Evolutionary conservation across 331 rosid species (phyloP), one percentile per base, ranked within the genome.

Genomic region (Arachis monticola): DNA sequence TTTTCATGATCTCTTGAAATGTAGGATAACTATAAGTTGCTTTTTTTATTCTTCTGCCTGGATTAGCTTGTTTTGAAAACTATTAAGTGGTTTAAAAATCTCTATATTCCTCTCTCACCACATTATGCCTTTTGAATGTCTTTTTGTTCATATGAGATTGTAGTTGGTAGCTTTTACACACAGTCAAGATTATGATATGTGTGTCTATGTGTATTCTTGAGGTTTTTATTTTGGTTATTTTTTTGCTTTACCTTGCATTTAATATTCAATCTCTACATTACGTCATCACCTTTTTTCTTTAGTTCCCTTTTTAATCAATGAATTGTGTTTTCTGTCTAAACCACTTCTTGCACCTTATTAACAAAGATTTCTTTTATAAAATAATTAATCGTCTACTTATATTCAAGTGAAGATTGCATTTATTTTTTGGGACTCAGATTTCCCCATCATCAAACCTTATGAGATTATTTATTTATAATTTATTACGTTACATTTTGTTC

Each of bases 181-280:
- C 12, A 27, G 17, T n/a, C 38, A 32, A 32, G 38, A 32, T 32
- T 32, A 32, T 32, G 38, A 32, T 32, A 32, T 32, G 38, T 32
- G 38, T 32, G 38, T 32, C 3, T 32, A 35, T 51, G 32, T 69
- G 13, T 12, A 32, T 52, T 32, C 10, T 32, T 3, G 41, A 69
- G 31, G 35, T 52, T 69, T 60, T 69, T 32, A 35, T 12, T 69
- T 69, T 69, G 1, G 9, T 51, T 2, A 48, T 67, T 0, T 67
- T 48, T 67, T 67, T 47, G 57, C 72, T 31, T 10, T 47, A 68
- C 48, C 47, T 68, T 67, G 22, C 27, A 67, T 50, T 57, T 10
- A 51, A 6, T 51, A 3, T 51, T 51, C 32, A 31, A 22, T 27
- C 46, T 31, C 60, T 30, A 3, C 44, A 30, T 42, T 67, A 46